phyloP scores from a whole-genome alignment of 176 grass and related monocot species.

The Avena insularis region DNA sequence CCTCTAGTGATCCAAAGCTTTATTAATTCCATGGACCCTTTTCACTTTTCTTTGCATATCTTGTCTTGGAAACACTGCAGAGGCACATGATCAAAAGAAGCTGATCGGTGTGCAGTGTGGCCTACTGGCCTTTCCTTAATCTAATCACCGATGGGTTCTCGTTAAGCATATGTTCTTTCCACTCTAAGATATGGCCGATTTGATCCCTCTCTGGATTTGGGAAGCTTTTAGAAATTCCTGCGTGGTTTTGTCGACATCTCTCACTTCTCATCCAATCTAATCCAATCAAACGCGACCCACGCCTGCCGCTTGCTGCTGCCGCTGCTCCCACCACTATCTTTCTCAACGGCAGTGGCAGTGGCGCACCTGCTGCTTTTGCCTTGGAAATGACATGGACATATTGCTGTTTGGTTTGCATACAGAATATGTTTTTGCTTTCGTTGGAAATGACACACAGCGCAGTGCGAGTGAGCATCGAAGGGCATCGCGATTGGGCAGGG shows the following conservation, averaged over 20 bases:
- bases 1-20: constrained; percentile 37
- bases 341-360: constrained; percentile 34
- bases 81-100: constrained; percentile 46
- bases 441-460: constrained; percentile 79
- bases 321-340: constrained; percentile 31
- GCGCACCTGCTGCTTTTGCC: constrained; percentile 72
- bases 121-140: constrained; percentile 37
- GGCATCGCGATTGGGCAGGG: constrained; percentile 36
- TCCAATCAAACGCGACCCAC: background rate
- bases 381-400: constrained; percentile 77
- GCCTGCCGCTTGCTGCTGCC: constrained; percentile 3
- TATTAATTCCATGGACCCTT: constrained; percentile 20
- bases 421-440: constrained; percentile 66
- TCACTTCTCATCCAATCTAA: constrained; percentile 11
- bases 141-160: constrained; percentile 36
- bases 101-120: background rate
- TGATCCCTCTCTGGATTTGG: constrained; percentile 36
- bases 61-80: constrained; percentile 15
- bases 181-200: constrained; percentile 49
- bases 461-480: constrained; percentile 50
- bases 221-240: constrained; percentile 41
- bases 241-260: constrained; percentile 28
- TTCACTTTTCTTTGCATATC: constrained; percentile 8
- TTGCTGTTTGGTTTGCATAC: constrained; percentile 67
- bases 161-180: constrained; percentile 66